Evolutionary conservation across 2,329 filamentous ascomycete species (phyloP).

Genomic region (Verticillium longisporum): DNA sequence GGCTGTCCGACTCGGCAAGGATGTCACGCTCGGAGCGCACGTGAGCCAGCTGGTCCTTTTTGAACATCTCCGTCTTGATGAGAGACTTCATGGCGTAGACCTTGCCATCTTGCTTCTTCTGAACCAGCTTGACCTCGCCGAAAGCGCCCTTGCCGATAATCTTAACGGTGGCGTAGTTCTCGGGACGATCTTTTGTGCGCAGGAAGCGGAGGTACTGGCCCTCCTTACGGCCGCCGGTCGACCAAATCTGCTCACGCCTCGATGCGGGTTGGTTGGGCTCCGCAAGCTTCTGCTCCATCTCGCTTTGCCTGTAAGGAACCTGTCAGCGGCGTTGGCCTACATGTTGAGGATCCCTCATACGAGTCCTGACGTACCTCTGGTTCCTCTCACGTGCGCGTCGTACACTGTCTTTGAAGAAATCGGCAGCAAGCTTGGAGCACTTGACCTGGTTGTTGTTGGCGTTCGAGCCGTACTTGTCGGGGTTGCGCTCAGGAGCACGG

Average conservation of each 20-base stretch:
- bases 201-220: slow-evolving; percentile 91
- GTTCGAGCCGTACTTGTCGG: slow-evolving; percentile 64
- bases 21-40: slow-evolving; percentile 97
- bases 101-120: slow-evolving; percentile 92
- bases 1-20: slow-evolving; percentile 96
- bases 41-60: slow-evolving; percentile 96
- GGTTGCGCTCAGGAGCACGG: slow-evolving; percentile 76
- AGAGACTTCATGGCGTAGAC: slow-evolving; percentile 98
- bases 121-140: slow-evolving; percentile 94
- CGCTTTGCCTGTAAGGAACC: slow-evolving; percentile 64
- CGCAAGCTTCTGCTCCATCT: slow-evolving; percentile 79
- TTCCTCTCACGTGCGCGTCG: slow-evolving; percentile 93
- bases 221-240: slow-evolving; percentile 79
- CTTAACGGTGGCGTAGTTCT: slow-evolving; percentile 95
- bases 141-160: slow-evolving; percentile 99
- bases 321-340: slow-evolving; percentile 1
- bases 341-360: neutral
- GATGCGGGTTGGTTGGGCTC: slow-evolving; percentile 68
- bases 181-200: slow-evolving; percentile 83
- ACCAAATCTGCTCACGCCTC: slow-evolving; percentile 78
- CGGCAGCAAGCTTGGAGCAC: slow-evolving; percentile 64
- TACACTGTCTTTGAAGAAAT: slow-evolving; percentile 98
- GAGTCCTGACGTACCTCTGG: slow-evolving; percentile 59
- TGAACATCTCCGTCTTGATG: slow-evolving; percentile 99
- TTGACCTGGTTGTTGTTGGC: slow-evolving; percentile 66